phyloP scores from a whole-genome alignment of 306 rosid species.

The Vigna mungo region DNA sequence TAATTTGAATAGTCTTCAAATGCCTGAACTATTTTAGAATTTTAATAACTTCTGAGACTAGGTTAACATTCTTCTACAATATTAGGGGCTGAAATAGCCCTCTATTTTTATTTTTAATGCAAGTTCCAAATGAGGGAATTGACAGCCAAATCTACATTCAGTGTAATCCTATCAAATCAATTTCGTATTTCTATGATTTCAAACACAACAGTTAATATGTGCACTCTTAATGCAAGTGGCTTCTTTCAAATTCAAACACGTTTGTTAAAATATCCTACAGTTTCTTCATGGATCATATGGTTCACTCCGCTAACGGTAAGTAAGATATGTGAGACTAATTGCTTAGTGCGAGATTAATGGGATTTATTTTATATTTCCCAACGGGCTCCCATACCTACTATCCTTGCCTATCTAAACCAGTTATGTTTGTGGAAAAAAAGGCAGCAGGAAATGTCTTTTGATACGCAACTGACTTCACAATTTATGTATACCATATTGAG shows the following conservation, averaged over 20 bases:
- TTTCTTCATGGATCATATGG: too few species aligned
- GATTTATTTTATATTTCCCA: too few species aligned
- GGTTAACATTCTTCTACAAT: not conserved
- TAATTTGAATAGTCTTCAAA: not conserved
- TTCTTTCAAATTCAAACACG: not conserved
- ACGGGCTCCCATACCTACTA: too few species aligned
- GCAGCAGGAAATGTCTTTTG: too few species aligned
- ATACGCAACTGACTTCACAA: conserved; percentile 16
- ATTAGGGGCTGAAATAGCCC: not conserved
- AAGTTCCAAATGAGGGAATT: not conserved
- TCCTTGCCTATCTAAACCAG: too few species aligned
- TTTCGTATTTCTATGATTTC: conserved; percentile 6
- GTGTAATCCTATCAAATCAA: not conserved
- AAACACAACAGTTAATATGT: conserved; percentile 5
- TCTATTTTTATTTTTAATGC: not conserved
- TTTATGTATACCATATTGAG: conserved; percentile 10
- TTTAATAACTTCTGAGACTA: not conserved
- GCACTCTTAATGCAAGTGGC: not conserved
- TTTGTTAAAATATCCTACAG: not conserved
- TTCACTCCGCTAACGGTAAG: too few species aligned
- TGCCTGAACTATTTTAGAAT: not conserved
- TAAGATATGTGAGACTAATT: too few species aligned
- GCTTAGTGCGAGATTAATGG: too few species aligned
- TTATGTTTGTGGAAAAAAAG: too few species aligned
- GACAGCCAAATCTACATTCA: conserved; percentile 1